phyloP scores from a whole-genome alignment of 163 green algal species.

The Scenedesmus sp. region DNA sequence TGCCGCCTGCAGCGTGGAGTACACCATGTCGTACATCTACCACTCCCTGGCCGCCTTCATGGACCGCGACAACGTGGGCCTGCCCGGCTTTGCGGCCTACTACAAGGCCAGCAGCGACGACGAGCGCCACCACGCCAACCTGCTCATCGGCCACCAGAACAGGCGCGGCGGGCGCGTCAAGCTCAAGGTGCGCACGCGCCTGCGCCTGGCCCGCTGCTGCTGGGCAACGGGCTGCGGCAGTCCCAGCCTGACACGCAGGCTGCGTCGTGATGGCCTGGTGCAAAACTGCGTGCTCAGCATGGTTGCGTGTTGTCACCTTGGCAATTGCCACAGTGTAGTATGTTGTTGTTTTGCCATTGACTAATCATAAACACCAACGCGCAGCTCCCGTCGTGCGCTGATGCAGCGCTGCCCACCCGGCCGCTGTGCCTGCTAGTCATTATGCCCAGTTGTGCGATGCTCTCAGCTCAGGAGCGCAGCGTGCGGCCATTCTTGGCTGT shows the following conservation, averaged over 20 bases:
- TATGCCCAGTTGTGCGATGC: too few relatives aligned
- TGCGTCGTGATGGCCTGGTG: not conserved
- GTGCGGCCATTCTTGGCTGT: too few relatives aligned
- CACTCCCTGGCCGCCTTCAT: conserved; percentile 93
- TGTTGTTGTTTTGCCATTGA: too few relatives aligned
- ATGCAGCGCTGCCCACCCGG: too few relatives aligned
- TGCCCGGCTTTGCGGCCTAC: conserved; percentile 92
- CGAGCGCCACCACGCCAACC: conserved; percentile 89
- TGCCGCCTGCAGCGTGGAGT: conserved; percentile 88
- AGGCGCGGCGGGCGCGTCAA: conserved; percentile 83
- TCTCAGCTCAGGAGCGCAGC: too few relatives aligned
- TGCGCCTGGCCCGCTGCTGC: not conserved
- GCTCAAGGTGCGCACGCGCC: conserved; percentile 54
- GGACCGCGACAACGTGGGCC: conserved; percentile 90
- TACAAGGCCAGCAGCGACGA: conserved; percentile 87
- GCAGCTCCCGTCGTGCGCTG: too few relatives aligned
- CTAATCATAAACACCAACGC: too few relatives aligned
- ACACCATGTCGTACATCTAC: conserved; percentile 96
- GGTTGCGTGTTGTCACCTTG: too few relatives aligned
- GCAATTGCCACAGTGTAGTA: too few relatives aligned
- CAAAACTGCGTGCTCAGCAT: conserved; percentile 70
- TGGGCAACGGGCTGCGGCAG: not conserved
- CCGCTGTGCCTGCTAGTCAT: too few relatives aligned
- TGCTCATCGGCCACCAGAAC: conserved; percentile 93
- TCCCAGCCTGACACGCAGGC: not conserved